Evolutionary conservation across 2,329 filamentous ascomycete species (phyloP), one percentile per base, ranked within the genome.

Genomic region (Penicillium brasilianum): DNA sequence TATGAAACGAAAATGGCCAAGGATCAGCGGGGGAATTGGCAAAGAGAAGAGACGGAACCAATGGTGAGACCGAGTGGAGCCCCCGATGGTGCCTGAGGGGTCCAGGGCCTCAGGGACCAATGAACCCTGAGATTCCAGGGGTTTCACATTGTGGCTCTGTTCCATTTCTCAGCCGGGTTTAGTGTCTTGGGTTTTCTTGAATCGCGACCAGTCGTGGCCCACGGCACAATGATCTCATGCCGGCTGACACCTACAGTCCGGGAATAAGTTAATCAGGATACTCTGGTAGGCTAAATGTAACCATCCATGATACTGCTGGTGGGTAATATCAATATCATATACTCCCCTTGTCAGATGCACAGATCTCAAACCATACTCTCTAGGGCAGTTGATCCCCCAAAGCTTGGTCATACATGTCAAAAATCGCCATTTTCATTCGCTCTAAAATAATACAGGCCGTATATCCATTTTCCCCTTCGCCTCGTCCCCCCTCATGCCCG

Each of bases 381-480:
- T 34, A 34, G 8, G n/a, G n/a, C n/a, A n/a, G 32, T 13, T 9
- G 32, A 34, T 34, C 32, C 11, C 3, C 32, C 30, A 32, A 32
- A 34, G 4, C 32, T 34, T 34, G 32, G 11, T 34, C 32, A 11
- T 28, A 10, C 11, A n/a, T 49, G n/a, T 46, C 37, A 32, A 22
- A 53, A 20, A 32, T 57, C 16, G 39, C 16, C 22, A 18, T 22
- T 20, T 41, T 22, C 41, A 60, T 53, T 63, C 58, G 49, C 57
- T 66, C 62, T 66, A 66, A 60, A 66, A 63, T 66, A 66, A 63
- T 66, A 66, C 65, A 66, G 30, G 52, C 54, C 55, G 46, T 58
- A 59, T 57, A 50, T 57, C 61, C 58, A 43, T 28, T 32, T 30
- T 41, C 49, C 55, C 55, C 55, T 49, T 63, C 53, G 16, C 49